Conservation (phyloP, 768 basidiomycete species). For the Boletus vermiculosoides region DNA sequence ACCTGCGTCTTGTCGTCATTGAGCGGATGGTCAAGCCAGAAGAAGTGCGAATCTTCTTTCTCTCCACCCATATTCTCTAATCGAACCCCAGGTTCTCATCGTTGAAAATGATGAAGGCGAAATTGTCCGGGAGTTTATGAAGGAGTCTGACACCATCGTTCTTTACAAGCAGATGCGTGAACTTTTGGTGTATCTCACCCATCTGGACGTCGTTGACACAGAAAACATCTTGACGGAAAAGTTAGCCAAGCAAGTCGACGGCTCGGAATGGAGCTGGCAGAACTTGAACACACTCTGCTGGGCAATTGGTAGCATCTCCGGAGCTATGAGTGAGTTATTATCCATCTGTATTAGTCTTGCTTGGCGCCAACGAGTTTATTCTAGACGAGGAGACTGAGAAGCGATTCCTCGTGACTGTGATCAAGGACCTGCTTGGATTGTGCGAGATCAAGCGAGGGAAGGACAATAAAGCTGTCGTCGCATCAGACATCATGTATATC, state of each 20-base stretch:
- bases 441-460: slow-evolving; percentile 99
- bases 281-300: slow-evolving; percentile 98
- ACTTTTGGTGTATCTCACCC: slow-evolving; percentile 94
- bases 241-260: slow-evolving; percentile 94
- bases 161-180: slow-evolving; percentile 99
- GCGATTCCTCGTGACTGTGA: slow-evolving; percentile 97
- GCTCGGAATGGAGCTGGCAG: slow-evolving; percentile 99
- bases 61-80: slow-evolving; percentile 5
- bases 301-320: slow-evolving; percentile 99
- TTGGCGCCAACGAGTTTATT: neutral
- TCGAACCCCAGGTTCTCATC: slow-evolving; percentile 73
- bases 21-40: slow-evolving; percentile 99
- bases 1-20: slow-evolving; percentile 92
- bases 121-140: slow-evolving; percentile 99
- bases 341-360: neutral
- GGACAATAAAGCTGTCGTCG: slow-evolving; percentile 99
- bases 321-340: slow-evolving; percentile 87
- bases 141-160: slow-evolving; percentile 97
- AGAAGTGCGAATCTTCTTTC: slow-evolving; percentile 57
- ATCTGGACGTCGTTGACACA: slow-evolving; percentile 93
- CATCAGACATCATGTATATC: slow-evolving; percentile 96
- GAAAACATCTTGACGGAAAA: slow-evolving; percentile 98
- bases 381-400: slow-evolving; percentile 98
- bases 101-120: slow-evolving; percentile 99
- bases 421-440: slow-evolving; percentile 96